These are phyloP conservation scores for Cinnamomum chago DNA, from an alignment of 164 flowering plant species.

Conservation along the genomic window DNA sequence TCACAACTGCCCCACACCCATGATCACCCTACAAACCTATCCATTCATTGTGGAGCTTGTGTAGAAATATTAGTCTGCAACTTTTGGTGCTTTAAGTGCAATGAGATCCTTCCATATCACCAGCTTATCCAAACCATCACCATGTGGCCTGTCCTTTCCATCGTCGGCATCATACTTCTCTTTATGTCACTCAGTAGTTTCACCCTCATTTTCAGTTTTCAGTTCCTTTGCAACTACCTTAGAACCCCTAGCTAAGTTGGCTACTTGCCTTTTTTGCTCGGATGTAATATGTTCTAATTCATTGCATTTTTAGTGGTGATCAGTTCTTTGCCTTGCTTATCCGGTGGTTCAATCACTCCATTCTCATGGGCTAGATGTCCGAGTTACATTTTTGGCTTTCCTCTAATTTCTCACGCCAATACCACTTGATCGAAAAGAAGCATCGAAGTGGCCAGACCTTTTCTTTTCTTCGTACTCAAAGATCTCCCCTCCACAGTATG, in stretches of 20 bases:
- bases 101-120: neutral
- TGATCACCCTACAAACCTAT: neutral
- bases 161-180: neutral
- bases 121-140: neutral
- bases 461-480: neutral
- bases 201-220: neutral
- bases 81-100: neutral
- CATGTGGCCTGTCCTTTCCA: neutral
- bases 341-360: neutral
- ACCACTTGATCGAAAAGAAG: neutral
- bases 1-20: neutral
- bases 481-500: neutral
- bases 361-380: neutral
- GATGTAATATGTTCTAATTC: neutral
- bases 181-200: neutral
- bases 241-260: neutral
- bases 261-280: neutral
- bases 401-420: neutral
- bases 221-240: neutral
- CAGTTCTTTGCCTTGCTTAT: neutral
- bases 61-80: slow-evolving; percentile 1
- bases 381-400: neutral
- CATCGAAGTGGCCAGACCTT: neutral
- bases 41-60: neutral
- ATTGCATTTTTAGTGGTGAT: neutral